Evolutionary conservation across 2,329 filamentous ascomycete species (phyloP).

Genomic region (Aspergillus sclerotialis): DNA sequence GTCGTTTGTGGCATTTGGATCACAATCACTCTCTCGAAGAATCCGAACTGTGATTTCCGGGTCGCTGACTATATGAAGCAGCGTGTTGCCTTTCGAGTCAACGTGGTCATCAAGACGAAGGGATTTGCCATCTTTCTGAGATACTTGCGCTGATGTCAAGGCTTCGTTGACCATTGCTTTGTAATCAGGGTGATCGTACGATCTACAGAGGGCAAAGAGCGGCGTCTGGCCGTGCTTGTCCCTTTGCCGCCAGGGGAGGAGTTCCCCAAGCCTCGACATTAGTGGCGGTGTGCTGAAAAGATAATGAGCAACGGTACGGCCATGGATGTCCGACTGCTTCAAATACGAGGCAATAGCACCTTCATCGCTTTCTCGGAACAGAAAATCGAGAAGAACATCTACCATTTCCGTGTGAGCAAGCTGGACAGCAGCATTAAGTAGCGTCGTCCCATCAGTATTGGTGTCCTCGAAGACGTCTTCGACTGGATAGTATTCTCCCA

Average conservation of each 20-base stretch:
- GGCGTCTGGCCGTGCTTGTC: slow-evolving; percentile 99
- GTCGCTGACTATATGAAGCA: slow-evolving; percentile 93
- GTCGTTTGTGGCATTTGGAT: slow-evolving; percentile 92
- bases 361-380: slow-evolving; percentile 53
- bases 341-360: slow-evolving; percentile 61
- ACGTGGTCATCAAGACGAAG: slow-evolving; percentile 89
- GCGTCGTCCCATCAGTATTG: slow-evolving; percentile 82
- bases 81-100: slow-evolving; percentile 84
- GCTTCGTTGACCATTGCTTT: slow-evolving; percentile 79
- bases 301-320: slow-evolving; percentile 89
- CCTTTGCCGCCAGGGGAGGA: slow-evolving; percentile 81
- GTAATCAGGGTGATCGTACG: slow-evolving; percentile 88
- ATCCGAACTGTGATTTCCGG: slow-evolving; percentile 67
- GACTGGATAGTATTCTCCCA: slow-evolving; percentile 68
- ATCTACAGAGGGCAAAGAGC: slow-evolving; percentile 86
- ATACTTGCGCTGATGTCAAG: slow-evolving; percentile 62
- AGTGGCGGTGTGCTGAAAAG: slow-evolving; percentile 83
- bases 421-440: slow-evolving; percentile 86
- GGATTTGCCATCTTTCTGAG: slow-evolving; percentile 70
- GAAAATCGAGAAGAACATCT: slow-evolving; percentile 64
- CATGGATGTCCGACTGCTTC: slow-evolving; percentile 69
- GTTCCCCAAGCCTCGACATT: slow-evolving; percentile 66
- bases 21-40: slow-evolving; percentile 79
- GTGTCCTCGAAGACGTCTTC: slow-evolving; percentile 69
- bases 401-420: slow-evolving; percentile 69